phyloP scores from a whole-genome alignment of 768 basidiomycete species.

The Serendipita indica region DNA sequence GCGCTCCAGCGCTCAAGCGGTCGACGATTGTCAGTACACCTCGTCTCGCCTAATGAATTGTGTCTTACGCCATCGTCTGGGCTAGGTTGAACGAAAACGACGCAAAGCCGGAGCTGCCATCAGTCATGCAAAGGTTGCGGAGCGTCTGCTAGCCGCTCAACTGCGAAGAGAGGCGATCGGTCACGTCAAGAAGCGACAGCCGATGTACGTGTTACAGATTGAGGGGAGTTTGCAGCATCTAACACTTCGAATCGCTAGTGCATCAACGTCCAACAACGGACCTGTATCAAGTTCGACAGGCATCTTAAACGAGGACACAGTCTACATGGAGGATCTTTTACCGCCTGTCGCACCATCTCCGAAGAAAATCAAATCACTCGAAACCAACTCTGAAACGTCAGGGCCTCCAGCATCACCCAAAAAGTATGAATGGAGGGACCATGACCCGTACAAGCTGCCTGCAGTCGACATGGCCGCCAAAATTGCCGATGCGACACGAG shows the following conservation, averaged over 20 bases:
- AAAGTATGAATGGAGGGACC: conserved; percentile 19
- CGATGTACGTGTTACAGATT: conserved; percentile 3
- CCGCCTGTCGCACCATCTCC: conserved; percentile 27
- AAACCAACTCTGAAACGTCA: conserved; percentile 18
- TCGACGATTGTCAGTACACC: conserved; percentile 58
- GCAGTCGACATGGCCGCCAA: conserved; percentile 55
- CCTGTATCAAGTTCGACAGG: conserved; percentile 19
- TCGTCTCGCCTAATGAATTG: background rate
- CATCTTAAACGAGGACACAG: conserved; percentile 50
- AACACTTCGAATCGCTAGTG: background rate
- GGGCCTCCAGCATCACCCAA: conserved; percentile 10
- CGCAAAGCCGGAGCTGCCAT: conserved; percentile 84
- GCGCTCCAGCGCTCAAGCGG: conserved; percentile 80
- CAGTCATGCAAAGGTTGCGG: conserved; percentile 76
- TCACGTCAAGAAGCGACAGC: conserved; percentile 33
- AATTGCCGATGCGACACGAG: conserved; percentile 45
- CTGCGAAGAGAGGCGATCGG: conserved; percentile 78
- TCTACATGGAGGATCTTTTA: conserved; percentile 79
- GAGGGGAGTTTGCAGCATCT: no score
- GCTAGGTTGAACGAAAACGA: conserved; percentile 75
- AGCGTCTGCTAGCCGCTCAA: conserved; percentile 84
- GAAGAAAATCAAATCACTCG: conserved; percentile 49
- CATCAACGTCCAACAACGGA: background rate
- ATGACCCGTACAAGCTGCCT: conserved; percentile 90
- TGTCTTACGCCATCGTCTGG: conserved; percentile 12